A percentile compares a stretch with the other conserved stretches of the same genome.
These are phyloP conservation scores for Termitomyces sp. DNA, from an alignment of 768 basidiomycete species.

Conservation along the genomic window DNA sequence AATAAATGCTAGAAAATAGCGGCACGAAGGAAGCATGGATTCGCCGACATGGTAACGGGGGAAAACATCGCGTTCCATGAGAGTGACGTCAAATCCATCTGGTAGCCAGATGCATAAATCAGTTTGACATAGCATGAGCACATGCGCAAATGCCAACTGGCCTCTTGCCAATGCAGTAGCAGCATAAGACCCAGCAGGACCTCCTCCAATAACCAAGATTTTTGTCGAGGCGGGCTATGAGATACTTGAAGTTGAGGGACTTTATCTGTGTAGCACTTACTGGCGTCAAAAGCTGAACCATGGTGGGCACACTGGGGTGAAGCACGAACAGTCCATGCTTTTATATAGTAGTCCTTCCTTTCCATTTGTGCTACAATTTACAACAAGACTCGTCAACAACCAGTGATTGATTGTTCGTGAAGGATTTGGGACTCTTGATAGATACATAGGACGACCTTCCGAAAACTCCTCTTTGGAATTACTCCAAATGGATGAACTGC, in stretches of 20 bases:
- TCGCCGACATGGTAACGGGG: conserved; percentile 40
- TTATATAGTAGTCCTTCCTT: no score
- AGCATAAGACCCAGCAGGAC: conserved; percentile 42
- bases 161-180: conserved; percentile 38
- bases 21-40: conserved; percentile 25
- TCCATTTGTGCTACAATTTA: no score
- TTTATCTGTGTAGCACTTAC: not conserved
- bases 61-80: conserved; percentile 38
- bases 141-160: conserved; percentile 17
- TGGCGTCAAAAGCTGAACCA: not conserved
- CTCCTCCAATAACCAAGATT: conserved; percentile 37
- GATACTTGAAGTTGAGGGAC: not conserved
- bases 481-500: no score
- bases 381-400: no score
- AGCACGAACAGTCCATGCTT: no score
- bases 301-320: no score
- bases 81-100: conserved; percentile 41
- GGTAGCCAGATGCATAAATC: not conserved
- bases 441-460: no score
- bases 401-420: no score
- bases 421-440: no score
- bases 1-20: conserved; percentile 27
- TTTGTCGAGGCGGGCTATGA: conserved; percentile 19
- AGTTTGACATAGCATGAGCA: not conserved
- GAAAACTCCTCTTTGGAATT: no score